Conservation (phyloP, 345 rosid species). For the Populus pruinosa region DNA sequence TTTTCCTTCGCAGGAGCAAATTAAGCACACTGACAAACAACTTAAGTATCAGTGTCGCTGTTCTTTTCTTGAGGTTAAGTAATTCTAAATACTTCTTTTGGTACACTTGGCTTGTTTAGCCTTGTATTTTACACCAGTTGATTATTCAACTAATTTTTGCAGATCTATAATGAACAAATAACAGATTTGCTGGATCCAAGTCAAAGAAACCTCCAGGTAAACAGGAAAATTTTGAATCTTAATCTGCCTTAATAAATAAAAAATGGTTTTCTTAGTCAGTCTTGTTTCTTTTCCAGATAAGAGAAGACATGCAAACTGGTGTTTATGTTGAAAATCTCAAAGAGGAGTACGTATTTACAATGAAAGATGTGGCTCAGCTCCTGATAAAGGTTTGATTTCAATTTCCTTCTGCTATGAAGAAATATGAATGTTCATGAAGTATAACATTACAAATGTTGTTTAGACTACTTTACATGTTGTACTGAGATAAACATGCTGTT, state of each 20-base stretch:
- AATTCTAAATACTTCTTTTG: constrained; percentile 11
- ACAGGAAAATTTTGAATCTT: constrained; percentile 14
- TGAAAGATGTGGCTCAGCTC: constrained; percentile 81
- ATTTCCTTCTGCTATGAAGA: constrained; percentile 13
- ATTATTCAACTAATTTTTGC: constrained; percentile 31
- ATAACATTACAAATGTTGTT: not conserved
- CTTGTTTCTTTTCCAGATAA: constrained; percentile 51
- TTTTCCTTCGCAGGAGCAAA: constrained; percentile 66
- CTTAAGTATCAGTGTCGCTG: constrained; percentile 94
- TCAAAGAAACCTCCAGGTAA: constrained; percentile 84
- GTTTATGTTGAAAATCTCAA: constrained; percentile 88
- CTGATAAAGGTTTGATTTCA: constrained; percentile 61
- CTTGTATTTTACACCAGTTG: constrained; percentile 2
- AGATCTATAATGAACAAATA: constrained; percentile 98
- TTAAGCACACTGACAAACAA: constrained; percentile 73
- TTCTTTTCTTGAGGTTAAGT: constrained; percentile 86
- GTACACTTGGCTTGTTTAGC: not conserved
- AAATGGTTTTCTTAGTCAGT: constrained; percentile 10
- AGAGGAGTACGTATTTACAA: constrained; percentile 67
- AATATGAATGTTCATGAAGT: not conserved
- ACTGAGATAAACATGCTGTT: not conserved
- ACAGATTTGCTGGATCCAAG: constrained; percentile 91
- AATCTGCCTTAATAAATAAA: not conserved
- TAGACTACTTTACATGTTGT: not conserved
- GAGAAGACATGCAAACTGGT: constrained; percentile 95